Evolutionary conservation across 2,329 filamentous ascomycete genomes (phyloP).

Genomic region (Arthrocladium fulminans): DNA sequence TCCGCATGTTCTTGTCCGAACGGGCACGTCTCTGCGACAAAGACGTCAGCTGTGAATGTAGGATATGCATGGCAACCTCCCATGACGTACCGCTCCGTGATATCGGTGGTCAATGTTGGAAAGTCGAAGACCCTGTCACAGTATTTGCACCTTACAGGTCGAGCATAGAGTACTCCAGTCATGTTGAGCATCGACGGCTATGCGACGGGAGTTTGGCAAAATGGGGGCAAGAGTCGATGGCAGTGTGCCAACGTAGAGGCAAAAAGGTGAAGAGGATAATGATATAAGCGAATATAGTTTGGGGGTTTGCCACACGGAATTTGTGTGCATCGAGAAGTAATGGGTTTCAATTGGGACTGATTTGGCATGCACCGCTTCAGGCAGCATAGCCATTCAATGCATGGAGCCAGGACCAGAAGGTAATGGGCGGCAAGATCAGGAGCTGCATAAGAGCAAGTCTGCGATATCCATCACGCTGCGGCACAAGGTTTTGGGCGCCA

Average conservation of each 20-base stretch:
- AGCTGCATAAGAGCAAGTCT: background rate
- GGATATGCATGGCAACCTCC: too few relatives aligned
- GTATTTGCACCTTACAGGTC: slow-evolving; percentile 3
- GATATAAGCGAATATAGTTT: background rate
- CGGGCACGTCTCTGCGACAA: slow-evolving; percentile 1
- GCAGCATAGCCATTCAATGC: slow-evolving; percentile 2
- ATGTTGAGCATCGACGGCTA: background rate
- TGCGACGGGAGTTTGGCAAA: background rate
- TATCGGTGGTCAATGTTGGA: slow-evolving; percentile 5
- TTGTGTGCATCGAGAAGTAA: background rate
- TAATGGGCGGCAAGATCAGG: background rate
- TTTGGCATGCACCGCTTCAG: background rate
- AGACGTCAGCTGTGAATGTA: background rate
- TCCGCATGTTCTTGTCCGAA: slow-evolving; percentile 4
- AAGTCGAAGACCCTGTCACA: slow-evolving; percentile 7
- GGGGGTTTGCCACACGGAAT: background rate
- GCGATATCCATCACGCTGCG: background rate
- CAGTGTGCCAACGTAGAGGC: background rate
- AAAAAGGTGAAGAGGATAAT: background rate
- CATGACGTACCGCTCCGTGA: slow-evolving; percentile 1
- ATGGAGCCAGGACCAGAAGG: slow-evolving; percentile 1
- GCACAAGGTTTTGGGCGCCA: background rate
- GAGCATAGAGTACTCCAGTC: background rate
- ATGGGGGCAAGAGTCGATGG: background rate
- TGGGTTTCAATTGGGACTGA: background rate